A percentile compares a stretch with the other conserved stretches of the same genome.
Conservation (phyloP, 2,329 filamentous ascomycete genomes). For the Neonectria faginata region DNA sequence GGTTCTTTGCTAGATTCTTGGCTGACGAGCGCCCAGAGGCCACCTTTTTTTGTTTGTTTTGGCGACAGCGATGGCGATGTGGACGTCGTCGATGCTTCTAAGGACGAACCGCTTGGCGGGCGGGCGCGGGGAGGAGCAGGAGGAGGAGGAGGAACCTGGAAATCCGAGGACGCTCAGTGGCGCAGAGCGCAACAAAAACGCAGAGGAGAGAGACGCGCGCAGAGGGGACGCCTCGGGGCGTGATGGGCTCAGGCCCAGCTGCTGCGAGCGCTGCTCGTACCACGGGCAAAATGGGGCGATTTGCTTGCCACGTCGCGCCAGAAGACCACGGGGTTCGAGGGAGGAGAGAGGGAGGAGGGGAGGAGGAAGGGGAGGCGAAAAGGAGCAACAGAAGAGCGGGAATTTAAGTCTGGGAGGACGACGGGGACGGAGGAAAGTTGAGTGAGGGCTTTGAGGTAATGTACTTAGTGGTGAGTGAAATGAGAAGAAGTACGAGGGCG, state of each 20-base stretch:
- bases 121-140: no score
- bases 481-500: constrained; percentile 26
- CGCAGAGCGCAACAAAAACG: constrained; percentile 8
- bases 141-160: neutral
- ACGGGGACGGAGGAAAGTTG: constrained; percentile 37
- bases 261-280: constrained; percentile 29
- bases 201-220: neutral
- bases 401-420: constrained; percentile 43
- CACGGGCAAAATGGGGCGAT: constrained; percentile 33
- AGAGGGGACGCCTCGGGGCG: constrained; percentile 40
- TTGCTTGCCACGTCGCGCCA: constrained; percentile 34
- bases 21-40: constrained; percentile 1
- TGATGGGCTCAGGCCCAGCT: constrained; percentile 40
- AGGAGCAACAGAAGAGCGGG: constrained; percentile 40
- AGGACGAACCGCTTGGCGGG: constrained; percentile 12
- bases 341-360: constrained; percentile 21
- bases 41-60: no score
- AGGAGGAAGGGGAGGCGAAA: constrained; percentile 14
- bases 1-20: neutral
- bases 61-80: neutral
- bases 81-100: constrained; percentile 5
- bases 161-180: constrained; percentile 37
- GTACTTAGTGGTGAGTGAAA: constrained; percentile 29
- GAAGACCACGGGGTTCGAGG: constrained; percentile 30
- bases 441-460: constrained; percentile 45